These are phyloP conservation scores for Phytophthora cactorum DNA, from an alignment of 352 stramenopile genomes.

Conservation along the genomic window DNA sequence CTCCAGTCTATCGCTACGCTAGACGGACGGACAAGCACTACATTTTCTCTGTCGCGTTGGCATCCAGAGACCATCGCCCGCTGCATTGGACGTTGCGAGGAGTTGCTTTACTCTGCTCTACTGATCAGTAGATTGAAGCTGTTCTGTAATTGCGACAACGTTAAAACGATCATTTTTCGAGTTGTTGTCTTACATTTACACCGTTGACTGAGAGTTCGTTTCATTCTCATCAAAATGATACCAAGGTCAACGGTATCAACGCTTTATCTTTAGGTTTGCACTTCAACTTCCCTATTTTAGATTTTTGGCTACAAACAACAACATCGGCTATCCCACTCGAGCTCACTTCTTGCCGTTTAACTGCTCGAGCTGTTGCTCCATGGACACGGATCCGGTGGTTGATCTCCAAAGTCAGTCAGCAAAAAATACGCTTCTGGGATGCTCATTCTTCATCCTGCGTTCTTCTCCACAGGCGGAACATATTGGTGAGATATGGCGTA, in stretches of 20 bases:
- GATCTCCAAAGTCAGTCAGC: background rate
- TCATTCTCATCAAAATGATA: slow-evolving; percentile 22
- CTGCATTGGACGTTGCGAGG: slow-evolving; percentile 81
- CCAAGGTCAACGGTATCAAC: background rate
- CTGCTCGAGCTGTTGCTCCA: background rate
- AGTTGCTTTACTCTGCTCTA: slow-evolving; percentile 75
- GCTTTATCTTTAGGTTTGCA: background rate
- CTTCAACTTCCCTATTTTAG: background rate
- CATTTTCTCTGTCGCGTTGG: slow-evolving; percentile 77
- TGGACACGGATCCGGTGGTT: slow-evolving; percentile 1
- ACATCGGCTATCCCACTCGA: background rate
- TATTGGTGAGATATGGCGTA: slow-evolving; percentile 19
- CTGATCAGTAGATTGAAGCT: slow-evolving; percentile 44
- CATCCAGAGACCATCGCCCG: slow-evolving; percentile 76
- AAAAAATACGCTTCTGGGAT: too few relatives aligned
- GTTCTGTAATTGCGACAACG: too few relatives aligned
- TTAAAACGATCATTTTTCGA: background rate
- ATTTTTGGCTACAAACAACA: background rate
- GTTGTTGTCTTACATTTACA: background rate
- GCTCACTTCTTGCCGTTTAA: slow-evolving; percentile 2
- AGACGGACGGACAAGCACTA: slow-evolving; percentile 76
- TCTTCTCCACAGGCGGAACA: slow-evolving; percentile 7
- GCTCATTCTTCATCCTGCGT: slow-evolving; percentile 26
- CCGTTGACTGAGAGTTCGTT: slow-evolving; percentile 3
- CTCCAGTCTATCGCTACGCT: slow-evolving; percentile 82